Conservation (phyloP, 2,329 filamentous ascomycete genomes). For the Cladosporium sp. region DNA sequence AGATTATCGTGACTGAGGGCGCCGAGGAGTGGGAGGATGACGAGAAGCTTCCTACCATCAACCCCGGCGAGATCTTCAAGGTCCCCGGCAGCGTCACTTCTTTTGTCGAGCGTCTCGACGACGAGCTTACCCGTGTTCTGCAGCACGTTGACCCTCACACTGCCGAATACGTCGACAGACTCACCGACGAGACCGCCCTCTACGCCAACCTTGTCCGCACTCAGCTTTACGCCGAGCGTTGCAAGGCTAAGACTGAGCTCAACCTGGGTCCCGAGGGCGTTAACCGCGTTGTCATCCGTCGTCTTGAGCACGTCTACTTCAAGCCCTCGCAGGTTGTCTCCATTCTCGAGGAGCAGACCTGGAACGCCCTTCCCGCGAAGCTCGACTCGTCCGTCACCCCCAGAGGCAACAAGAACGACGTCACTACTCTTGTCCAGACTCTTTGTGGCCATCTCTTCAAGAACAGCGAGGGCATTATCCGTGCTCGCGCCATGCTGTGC, state of each 20-base stretch:
- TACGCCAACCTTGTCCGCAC: constrained; percentile 90
- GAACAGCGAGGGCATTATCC: constrained; percentile 91
- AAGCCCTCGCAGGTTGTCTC: constrained; percentile 92
- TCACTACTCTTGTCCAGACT: constrained; percentile 69
- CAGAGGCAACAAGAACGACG: constrained; percentile 60
- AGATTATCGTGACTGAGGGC: constrained; percentile 75
- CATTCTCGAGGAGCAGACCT: constrained; percentile 89
- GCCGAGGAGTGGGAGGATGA: constrained; percentile 99
- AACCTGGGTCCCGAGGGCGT: constrained; percentile 77
- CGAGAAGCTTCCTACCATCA: constrained; percentile 77
- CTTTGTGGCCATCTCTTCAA: constrained; percentile 94
- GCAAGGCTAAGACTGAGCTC: constrained; percentile 63
- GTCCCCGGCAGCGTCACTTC: constrained; percentile 92
- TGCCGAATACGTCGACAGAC: constrained; percentile 92
- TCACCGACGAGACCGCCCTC: constrained; percentile 81
- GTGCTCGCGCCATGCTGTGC: constrained; percentile 93
- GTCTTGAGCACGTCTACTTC: constrained; percentile 97
- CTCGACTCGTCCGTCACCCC: constrained; percentile 78
- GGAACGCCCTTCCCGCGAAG: constrained; percentile 66
- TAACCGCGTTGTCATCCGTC: constrained; percentile 88
- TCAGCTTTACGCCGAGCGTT: constrained; percentile 78
- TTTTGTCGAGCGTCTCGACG: constrained; percentile 88
- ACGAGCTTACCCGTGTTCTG: constrained; percentile 93
- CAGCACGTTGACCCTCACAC: constrained; percentile 98
- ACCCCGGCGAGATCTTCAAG: constrained; percentile 73